Percentiles rank a stretch among this genome's conserved stretches.
Conservation (phyloP, 2,329 filamentous ascomycete species). For the Neoascochyta sp. region DNA sequence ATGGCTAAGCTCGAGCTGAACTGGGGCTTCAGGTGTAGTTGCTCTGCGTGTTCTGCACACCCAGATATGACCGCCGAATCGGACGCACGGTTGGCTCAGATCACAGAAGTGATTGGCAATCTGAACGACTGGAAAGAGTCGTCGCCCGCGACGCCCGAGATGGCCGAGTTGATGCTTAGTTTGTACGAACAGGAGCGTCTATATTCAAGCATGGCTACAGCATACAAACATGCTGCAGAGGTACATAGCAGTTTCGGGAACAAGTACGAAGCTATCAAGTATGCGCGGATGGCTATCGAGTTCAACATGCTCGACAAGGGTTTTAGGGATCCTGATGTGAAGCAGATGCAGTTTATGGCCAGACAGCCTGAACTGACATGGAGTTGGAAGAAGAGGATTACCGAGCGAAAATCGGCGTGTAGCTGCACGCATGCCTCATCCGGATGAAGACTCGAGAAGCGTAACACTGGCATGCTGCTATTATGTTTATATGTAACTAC, state of each 20-base stretch:
- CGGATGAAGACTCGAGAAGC: too few species aligned
- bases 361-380: conserved; percentile 26
- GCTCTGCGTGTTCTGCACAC: conserved; percentile 37
- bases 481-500: too few species aligned
- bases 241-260: conserved; percentile 37
- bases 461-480: too few species aligned
- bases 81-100: conserved; percentile 35
- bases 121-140: conserved; percentile 29
- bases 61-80: conserved; percentile 22
- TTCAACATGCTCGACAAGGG: conserved; percentile 30
- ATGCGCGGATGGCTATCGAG: conserved; percentile 28
- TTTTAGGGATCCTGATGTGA: conserved; percentile 23
- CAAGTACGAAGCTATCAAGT: conserved; percentile 27
- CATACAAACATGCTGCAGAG: conserved; percentile 41
- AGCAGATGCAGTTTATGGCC: conserved; percentile 27
- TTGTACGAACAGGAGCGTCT: conserved; percentile 40
- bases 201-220: conserved; percentile 33
- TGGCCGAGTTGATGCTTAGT: conserved; percentile 35
- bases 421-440: too few species aligned
- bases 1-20: conserved; percentile 30
- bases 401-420: too few species aligned
- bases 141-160: conserved; percentile 26
- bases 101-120: conserved; percentile 25
- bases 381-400: conserved; percentile 35
- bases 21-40: conserved; percentile 43